A percentile compares a stretch with the other conserved stretches of the same genome.
These are phyloP conservation scores for Prunus persica DNA, from an alignment of 306 rosid genomes.

Conservation along the genomic window Prunus_persica_NCBIv2 NC_034014.1:21259001-21259500, in stretches of 20 bases:
- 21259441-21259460: conserved; percentile 95
- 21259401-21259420: conserved; percentile 59
- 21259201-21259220: conserved; percentile 47
- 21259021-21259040: no score
- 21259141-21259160: background rate
- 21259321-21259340: background rate
- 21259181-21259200: background rate
- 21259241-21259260: conserved; percentile 34
- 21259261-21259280: no score
- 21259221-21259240: conserved; percentile 53
- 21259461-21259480: conserved; percentile 95
- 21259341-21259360: background rate
- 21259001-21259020: no score
- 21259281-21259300: no score
- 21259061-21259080: no score
- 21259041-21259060: no score
- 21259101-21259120: background rate
- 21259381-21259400: conserved; percentile 15
- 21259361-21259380: background rate
- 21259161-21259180: background rate
- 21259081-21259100: no score
- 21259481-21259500: conserved; percentile 66
- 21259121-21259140: background rate
- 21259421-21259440: conserved; percentile 99
- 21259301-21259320: no score